Evolutionary conservation across 2,329 filamentous ascomycete genomes (phyloP), one percentile per base, ranked within the genome.

Genomic region (Lachnellula cervina): DNA sequence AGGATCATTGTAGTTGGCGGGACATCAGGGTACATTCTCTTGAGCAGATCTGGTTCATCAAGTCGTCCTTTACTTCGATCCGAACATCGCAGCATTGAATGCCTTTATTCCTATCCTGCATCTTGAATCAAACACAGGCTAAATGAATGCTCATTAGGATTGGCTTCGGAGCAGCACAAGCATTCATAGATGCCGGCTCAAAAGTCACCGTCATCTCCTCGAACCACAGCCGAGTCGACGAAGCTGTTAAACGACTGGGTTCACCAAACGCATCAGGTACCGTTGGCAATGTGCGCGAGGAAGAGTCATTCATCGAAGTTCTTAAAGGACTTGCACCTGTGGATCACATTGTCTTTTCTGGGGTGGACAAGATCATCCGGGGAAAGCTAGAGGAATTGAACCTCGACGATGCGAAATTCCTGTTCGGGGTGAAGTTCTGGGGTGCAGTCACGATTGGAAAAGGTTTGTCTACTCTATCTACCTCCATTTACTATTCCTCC

Each of bases 401-500:
- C 52, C 59, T 74, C 3, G 63, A 68, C 19, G 66, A 70, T 5
- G 70, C 70, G 11, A 69, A 69, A 59, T 48, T 69, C 50, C 56
- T 73, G 3, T 73, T 73, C 54, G 71, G 71, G 9, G 71, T 73
- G 47, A 73, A 74, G 58, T 73, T 74, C 56, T 74, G 71, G 72
- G 72, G 72, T 16, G 68, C 70, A 21, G 61, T 73, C 3, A 59
- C 69, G 1, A 64, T 70, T 9, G 70, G 66, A 14, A 73, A 74
- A 65, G 67, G 67, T 68, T 1, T n/a, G 37, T n/a, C 38, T 38
- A 4, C 9, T 8, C 9, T 32, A 32, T 32, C 28, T 13, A 4
- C 9, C 2, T 9, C 5, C 25, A 38, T 14, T 23, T 21, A 8
- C 8, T 16, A 14, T 23, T 1, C 2, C 25, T 28, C 5, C 2